These are phyloP conservation scores for Chytriomyces hyalinus DNA, from an alignment of 192 early-diverging fungal genomes.

Conservation along the genomic window DNA sequence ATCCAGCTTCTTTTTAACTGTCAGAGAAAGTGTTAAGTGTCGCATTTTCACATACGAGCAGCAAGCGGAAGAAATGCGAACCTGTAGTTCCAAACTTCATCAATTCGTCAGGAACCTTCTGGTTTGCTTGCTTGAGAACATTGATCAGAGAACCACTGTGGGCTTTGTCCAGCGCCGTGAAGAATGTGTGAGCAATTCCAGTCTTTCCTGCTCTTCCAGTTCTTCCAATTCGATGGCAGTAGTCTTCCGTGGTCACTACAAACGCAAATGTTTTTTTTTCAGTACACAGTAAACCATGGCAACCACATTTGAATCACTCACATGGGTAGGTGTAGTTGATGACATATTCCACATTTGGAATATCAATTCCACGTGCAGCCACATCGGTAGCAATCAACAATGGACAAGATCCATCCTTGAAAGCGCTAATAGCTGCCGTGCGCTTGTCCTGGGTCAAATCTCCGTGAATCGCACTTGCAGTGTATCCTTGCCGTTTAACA, in stretches of 20 bases:
- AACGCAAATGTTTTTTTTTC: not conserved
- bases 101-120: conserved; percentile 83
- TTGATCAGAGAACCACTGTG: conserved; percentile 80
- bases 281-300: not conserved
- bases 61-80: not conserved
- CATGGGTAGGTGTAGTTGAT: conserved; percentile 96
- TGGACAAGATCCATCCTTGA: conserved; percentile 80
- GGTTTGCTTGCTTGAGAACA: conserved; percentile 85
- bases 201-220: conserved; percentile 93
- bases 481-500: conserved; percentile 77
- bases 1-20: conserved; percentile 97
- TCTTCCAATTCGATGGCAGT: conserved; percentile 82
- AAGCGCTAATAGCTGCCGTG: conserved; percentile 75
- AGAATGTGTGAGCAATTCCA: conserved; percentile 92
- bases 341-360: conserved; percentile 91
- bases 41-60: not conserved
- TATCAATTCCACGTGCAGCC: conserved; percentile 67
- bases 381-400: conserved; percentile 95
- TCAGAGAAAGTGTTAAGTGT: conserved; percentile 6
- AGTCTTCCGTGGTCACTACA: conserved; percentile 86
- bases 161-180: conserved; percentile 87
- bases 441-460: conserved; percentile 88
- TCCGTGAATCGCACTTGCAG: conserved; percentile 86
- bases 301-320: conserved; percentile 8
- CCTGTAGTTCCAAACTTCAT: conserved; percentile 90